phyloP scores from a whole-genome alignment of 2,329 filamentous ascomycete species.

The Pseudopithomyces maydicus region DNA sequence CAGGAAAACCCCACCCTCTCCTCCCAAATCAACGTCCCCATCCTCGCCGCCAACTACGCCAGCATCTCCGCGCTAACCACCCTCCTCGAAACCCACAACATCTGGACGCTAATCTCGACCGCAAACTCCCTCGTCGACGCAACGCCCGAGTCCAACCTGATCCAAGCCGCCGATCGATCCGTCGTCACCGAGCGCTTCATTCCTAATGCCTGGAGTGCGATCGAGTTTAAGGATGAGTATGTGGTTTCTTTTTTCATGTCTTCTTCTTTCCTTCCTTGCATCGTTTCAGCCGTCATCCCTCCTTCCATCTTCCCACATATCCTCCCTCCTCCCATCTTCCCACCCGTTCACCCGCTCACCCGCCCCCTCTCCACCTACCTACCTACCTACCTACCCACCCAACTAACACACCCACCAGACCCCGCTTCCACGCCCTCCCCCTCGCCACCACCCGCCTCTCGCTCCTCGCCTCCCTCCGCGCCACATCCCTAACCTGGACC shows the following conservation, averaged over 20 bases:
- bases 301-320: too few relatives aligned
- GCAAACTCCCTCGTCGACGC: slow-evolving; percentile 20
- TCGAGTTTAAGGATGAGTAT: slow-evolving; percentile 16
- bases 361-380: too few relatives aligned
- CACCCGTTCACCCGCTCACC: too few relatives aligned
- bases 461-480: slow-evolving; percentile 12
- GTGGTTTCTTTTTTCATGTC: too few relatives aligned
- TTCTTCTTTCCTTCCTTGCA: too few relatives aligned
- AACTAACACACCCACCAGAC: neutral
- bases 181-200: slow-evolving; percentile 48
- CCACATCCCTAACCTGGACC: slow-evolving; percentile 27
- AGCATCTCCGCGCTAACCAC: slow-evolving; percentile 28
- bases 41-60: slow-evolving; percentile 39
- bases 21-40: slow-evolving; percentile 12
- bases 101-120: slow-evolving; percentile 53
- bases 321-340: too few relatives aligned
- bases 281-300: too few relatives aligned
- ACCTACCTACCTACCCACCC: neutral
- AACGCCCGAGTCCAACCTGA: slow-evolving; percentile 50
- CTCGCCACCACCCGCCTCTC: slow-evolving; percentile 2
- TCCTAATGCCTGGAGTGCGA: slow-evolving; percentile 47
- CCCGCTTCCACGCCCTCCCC: slow-evolving; percentile 1
- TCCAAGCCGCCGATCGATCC: slow-evolving; percentile 50
- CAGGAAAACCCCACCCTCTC: slow-evolving; percentile 15
- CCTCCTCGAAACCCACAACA: slow-evolving; percentile 43